Base-by-base conservation (phyloP, 768 basidiomycete genomes). In the Leucosporidium scottii region DNA sequence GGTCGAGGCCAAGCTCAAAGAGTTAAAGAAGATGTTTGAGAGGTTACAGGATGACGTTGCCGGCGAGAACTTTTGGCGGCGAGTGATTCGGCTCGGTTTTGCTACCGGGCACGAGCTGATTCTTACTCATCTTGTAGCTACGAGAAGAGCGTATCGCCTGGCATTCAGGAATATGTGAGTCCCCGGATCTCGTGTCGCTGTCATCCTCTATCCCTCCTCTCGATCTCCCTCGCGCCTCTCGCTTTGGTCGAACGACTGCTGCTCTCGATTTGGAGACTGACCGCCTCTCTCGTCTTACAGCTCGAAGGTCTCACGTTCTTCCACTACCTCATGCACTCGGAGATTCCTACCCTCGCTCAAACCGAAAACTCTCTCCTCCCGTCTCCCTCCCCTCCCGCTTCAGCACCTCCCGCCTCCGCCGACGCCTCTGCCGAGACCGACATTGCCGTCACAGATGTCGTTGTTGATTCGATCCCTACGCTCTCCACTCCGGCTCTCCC, bases 161-260 rank as follows among this genome's bases (percentile, higher is more conserved):
- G 93, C 5, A 79, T 98, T 34, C 93, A 98, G 78, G 96, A 98
- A 79, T 98, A 92, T 79, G 73, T 74, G 25, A 27, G 74, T n/a
- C 17, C 18, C 13, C 31, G n/a, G n/a, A n/a, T n/a, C n/a, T n/a
- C n/a, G n/a, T n/a, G n/a, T 27, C 27, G n/a, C 39, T 44, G 8
- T 17, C 34, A 44, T 15, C 6, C 15, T 17, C 13, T 44, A 3
- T 44, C 39, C 39, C 39, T 44, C 39, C 39, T 15, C 34, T 34
- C 34, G 34, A 34, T 34, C 34, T 10, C 5, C 5, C 34, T 34
- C 5, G 34, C 34, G 13, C 8, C 39, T 44, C 15, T 44, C 39
- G 39, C 15, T 44, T 44, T 13, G 39, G 10, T 15, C 39, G 39
- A 34, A 10, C 34, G 5, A 34, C 34, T 34, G 5, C 10, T 10